These are phyloP conservation scores for Passalora sequoiae DNA, from an alignment of 2,329 filamentous ascomycete species.

Conservation along the genomic window DNA sequence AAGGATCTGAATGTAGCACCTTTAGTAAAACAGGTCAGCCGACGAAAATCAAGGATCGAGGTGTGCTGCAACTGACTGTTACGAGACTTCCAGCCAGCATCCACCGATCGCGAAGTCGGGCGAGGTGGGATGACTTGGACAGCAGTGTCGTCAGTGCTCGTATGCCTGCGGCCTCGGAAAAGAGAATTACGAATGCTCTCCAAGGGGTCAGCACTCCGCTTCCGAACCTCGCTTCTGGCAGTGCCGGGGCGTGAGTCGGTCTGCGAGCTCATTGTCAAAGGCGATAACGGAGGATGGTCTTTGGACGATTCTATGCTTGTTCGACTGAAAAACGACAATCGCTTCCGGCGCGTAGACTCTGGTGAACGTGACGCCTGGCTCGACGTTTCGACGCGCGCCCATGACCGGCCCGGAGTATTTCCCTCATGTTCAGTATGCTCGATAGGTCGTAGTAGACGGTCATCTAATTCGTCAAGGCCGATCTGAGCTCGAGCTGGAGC, in stretches of 20 bases:
- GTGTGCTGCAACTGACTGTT: constrained; percentile 5
- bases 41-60: no score
- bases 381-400: constrained; percentile 11
- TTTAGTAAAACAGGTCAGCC: background rate
- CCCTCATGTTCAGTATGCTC: constrained; percentile 2
- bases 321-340: constrained; percentile 27
- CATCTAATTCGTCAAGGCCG: background rate
- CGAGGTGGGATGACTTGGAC: constrained; percentile 14
- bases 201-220: constrained; percentile 22
- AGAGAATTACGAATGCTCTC: constrained; percentile 26
- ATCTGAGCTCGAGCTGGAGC: background rate
- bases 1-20: background rate
- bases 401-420: constrained; percentile 11
- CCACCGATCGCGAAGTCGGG: constrained; percentile 8
- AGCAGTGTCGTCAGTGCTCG: constrained; percentile 3
- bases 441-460: constrained; percentile 8
- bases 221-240: constrained; percentile 14
- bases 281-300: constrained; percentile 11
- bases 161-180: constrained; percentile 17
- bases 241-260: constrained; percentile 15
- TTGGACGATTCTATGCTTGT: constrained; percentile 21
- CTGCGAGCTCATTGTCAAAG: constrained; percentile 11
- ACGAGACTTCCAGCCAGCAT: background rate
- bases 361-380: constrained; percentile 11
- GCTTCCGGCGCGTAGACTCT: constrained; percentile 21